These are phyloP conservation scores for Penicillium nucicola DNA, from an alignment of 495 filamentous ascomycete species.

Conservation along the genomic window DNA sequence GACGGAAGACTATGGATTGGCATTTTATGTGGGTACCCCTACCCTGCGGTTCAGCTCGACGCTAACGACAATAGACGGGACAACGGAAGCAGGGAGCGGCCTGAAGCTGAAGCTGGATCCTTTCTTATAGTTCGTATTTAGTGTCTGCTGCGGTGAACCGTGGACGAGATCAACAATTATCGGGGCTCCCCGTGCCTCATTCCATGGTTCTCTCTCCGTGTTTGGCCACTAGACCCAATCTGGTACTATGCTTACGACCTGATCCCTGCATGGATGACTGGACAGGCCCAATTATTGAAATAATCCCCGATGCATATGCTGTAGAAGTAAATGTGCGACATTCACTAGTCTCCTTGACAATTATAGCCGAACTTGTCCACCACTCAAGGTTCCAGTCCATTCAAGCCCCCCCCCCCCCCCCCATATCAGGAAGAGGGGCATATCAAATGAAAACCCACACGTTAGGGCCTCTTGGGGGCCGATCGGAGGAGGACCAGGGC, in stretches of 20 bases:
- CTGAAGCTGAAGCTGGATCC: no score
- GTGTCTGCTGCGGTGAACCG: no score
- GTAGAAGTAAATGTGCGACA: constrained; percentile 2
- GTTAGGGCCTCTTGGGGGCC: no score
- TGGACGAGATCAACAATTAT: constrained; percentile 5
- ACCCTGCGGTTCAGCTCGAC: not conserved
- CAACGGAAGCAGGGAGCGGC: constrained; percentile 40
- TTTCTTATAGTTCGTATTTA: no score
- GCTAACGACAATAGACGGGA: constrained; percentile 35
- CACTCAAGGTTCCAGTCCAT: not conserved
- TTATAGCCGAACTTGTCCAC: not conserved
- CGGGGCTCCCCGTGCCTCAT: constrained; percentile 12
- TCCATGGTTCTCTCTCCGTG: constrained; percentile 19
- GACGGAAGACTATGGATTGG: constrained; percentile 66
- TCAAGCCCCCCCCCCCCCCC: no score
- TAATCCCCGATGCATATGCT: not conserved
- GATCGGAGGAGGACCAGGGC: not conserved
- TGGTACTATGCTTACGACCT: constrained; percentile 25
- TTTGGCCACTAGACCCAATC: constrained; percentile 12
- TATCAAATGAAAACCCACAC: no score
- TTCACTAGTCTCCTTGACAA: not conserved
- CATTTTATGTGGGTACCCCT: constrained; percentile 54
- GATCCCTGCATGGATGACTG: not conserved
- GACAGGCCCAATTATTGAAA: not conserved
- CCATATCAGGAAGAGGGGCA: not conserved